A percentile compares a stretch with the other conserved stretches of the same genome.
Evolutionary conservation across 148 eudicot species (phyloP).

Genomic region (Rhododendron vialii): DNA sequence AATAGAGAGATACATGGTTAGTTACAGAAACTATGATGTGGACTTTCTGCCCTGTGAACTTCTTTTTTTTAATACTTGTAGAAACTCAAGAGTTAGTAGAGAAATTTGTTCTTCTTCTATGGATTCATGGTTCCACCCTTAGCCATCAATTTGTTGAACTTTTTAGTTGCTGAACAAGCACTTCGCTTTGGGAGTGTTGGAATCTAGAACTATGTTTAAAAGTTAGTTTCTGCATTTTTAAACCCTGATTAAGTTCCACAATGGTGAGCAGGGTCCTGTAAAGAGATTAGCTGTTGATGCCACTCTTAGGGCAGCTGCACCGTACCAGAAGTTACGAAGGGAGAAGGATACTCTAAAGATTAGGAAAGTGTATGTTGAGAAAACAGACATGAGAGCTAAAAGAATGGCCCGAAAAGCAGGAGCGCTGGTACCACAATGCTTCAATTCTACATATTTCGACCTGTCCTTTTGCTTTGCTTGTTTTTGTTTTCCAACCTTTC

Average conservation of each 20-base stretch:
- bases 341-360: constrained; percentile 55
- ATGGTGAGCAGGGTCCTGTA: constrained; percentile 73
- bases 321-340: constrained; percentile 91
- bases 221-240: constrained; percentile 3
- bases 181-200: not conserved
- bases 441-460: not conserved
- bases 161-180: not conserved
- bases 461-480: not conserved
- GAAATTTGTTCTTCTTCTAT: not conserved
- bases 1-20: not conserved
- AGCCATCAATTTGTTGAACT: not conserved
- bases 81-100: not conserved
- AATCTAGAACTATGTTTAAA: not conserved
- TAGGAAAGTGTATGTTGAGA: constrained; percentile 93
- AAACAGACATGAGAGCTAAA: constrained; percentile 96
- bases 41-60: constrained; percentile 1
- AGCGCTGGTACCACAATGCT: constrained; percentile 62
- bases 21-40: not conserved
- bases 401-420: constrained; percentile 99
- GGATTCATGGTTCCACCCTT: not conserved
- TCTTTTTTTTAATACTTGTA: not conserved
- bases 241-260: constrained; percentile 1
- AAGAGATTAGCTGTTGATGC: constrained; percentile 99
- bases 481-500: not conserved
- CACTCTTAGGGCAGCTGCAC: constrained; percentile 99